Evolutionary conservation across 345 rosid species (phyloP), one percentile per base, ranked within the genome.

Genomic region (Cochlearia excelsa): DNA sequence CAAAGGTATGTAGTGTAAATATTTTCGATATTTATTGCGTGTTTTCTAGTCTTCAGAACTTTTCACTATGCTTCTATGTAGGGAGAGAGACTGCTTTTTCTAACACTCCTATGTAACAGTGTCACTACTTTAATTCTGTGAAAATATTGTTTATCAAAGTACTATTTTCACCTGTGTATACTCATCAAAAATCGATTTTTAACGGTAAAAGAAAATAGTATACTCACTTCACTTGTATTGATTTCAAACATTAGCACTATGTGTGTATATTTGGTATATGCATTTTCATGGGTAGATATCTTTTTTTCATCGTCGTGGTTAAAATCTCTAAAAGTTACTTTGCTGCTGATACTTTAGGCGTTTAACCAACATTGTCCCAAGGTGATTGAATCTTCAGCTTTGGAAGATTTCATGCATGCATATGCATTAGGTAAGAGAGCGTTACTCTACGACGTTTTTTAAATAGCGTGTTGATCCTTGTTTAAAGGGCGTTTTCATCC

Each of bases 331-430:
- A 44, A 30, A 31, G 23, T 37, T 37, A 2, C 7, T 35, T 64
- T 58, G 51, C 23, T 16, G 56, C 42, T 57, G 46, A 58, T 46
- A 51, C 27, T 38, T 35, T 79, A 91, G 98, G 87, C 57, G 59
- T 77, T 82, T 42, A 60, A 74, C 50, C 10, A 51, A 65, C 66
- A 49, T 37, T 59, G 67, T 64, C 63, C 78, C 39, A 69, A 59
- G 51, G 54, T 71, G 51, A 71, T 52, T 61, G 63, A 65, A 67
- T 46, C 57, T 64, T 34, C 68, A 61, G 74, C 75, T 31, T 69
- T 75, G 61, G 63, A 80, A 66, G 84, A 91, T 66, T 88, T 88
- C 69, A 75, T 81, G 84, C 79, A 74, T 70, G 85, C 90, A 48
- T 78, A 77, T 80, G 80, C 88, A 71, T 60, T 82, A 77, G 95